Evolutionary conservation across 2,329 filamentous ascomycete species (phyloP).

Genomic region (Fusarium pseudoanthophilum): DNA sequence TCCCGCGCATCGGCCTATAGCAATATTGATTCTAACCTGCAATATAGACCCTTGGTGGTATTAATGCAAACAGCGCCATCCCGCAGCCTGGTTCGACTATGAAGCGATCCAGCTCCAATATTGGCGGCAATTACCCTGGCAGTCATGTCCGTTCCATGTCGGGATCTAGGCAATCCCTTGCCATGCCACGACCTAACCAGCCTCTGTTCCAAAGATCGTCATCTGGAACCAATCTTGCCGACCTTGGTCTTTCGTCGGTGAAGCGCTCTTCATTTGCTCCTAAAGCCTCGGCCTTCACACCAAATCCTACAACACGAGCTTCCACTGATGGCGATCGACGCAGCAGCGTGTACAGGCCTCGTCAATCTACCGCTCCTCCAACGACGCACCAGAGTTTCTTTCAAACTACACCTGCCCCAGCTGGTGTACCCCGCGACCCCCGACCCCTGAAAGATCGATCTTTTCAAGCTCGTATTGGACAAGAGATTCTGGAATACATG

Average conservation of each 20-base stretch:
- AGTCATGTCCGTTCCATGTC: constrained; percentile 86
- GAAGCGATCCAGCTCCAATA: constrained; percentile 88
- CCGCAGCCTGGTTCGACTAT: constrained; percentile 92
- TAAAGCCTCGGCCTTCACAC: constrained; percentile 71
- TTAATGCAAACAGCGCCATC: constrained; percentile 85
- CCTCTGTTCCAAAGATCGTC: constrained; percentile 88
- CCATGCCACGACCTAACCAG: constrained; percentile 83
- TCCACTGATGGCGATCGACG: constrained; percentile 67
- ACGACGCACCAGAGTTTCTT: constrained; percentile 92
- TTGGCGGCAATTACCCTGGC: constrained; percentile 69
- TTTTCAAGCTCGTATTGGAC: constrained; percentile 84
- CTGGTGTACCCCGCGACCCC: constrained; percentile 86
- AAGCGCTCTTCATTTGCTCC: constrained; percentile 84
- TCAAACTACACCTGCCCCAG: constrained; percentile 82
- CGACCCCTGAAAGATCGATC: constrained; percentile 83
- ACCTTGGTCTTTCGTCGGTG: constrained; percentile 83
- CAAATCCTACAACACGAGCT: constrained; percentile 57
- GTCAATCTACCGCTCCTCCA: constrained; percentile 75
- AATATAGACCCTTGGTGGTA: constrained; percentile 81
- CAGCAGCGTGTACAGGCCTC: constrained; percentile 82
- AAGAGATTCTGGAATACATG: constrained; percentile 92
- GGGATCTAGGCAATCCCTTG: constrained; percentile 85
- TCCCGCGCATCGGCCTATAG: not conserved
- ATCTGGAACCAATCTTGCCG: constrained; percentile 81
- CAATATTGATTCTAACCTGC: constrained; percentile 32